These are phyloP conservation scores for Aspergillus sparsus DNA, from an alignment of 495 filamentous ascomycete species.

Conservation along the genomic window DNA sequence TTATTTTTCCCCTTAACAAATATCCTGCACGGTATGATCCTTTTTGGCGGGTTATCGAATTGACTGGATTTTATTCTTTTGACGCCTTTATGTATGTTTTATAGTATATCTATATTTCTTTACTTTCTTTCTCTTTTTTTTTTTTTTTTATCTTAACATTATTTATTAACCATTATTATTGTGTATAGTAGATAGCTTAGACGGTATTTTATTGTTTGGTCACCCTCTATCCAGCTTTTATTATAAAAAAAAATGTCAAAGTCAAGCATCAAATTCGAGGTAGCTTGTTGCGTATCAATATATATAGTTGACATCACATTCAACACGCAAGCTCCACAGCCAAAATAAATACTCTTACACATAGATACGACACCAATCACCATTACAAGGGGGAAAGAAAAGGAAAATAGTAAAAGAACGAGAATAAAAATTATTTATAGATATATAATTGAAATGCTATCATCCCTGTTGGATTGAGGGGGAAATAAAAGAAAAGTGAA, in stretches of 20 bases:
- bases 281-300: no score
- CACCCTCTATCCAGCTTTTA: background rate
- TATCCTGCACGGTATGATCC: constrained; percentile 10
- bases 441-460: no score
- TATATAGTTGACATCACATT: no score
- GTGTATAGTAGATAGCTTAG: constrained; percentile 20
- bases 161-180: constrained; percentile 5
- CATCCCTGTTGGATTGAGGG: no score
- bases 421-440: no score
- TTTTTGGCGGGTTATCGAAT: constrained; percentile 6
- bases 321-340: no score
- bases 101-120: background rate
- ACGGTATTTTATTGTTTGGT: background rate
- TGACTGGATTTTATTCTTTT: constrained; percentile 6
- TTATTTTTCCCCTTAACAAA: background rate
- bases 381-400: no score
- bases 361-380: no score
- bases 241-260: background rate
- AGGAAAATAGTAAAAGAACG: no score
- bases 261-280: no score
- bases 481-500: no score
- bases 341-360: no score
- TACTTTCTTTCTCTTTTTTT: constrained; percentile 5
- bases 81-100: constrained; percentile 12
- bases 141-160: background rate